These are phyloP conservation scores for Laguncularia racemosa DNA, from an alignment of 345 rosid species.

Conservation along the genomic window DNA sequence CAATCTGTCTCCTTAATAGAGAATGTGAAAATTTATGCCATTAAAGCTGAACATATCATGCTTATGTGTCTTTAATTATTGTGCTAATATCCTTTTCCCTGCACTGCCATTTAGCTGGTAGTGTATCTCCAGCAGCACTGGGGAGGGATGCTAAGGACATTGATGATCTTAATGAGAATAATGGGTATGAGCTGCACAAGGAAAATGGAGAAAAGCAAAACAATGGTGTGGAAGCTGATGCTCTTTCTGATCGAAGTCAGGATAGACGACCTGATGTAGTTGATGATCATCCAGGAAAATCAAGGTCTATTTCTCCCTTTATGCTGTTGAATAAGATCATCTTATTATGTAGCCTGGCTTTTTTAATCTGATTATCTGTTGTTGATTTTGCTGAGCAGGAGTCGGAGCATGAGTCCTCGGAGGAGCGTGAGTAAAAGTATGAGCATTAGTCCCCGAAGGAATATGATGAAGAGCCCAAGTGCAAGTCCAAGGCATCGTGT, in stretches of 20 bases:
- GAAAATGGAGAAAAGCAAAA: conserved; percentile 54
- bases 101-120: conserved; percentile 19
- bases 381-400: conserved; percentile 45
- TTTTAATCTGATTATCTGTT: conserved; percentile 25
- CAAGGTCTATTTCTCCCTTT: conserved; percentile 58
- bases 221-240: conserved; percentile 42
- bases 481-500: conserved; percentile 37
- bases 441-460: conserved; percentile 74
- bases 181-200: conserved; percentile 36
- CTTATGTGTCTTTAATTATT: not conserved
- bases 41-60: too few relatives aligned
- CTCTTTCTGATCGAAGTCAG: conserved; percentile 44
- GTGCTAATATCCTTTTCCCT: not conserved
- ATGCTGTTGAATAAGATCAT: conserved; percentile 32
- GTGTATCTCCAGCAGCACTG: conserved; percentile 26
- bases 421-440: conserved; percentile 70
- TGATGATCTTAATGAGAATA: conserved; percentile 33
- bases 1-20: too few relatives aligned
- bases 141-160: conserved; percentile 49
- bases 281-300: conserved; percentile 75
- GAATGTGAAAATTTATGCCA: too few relatives aligned
- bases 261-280: conserved; percentile 77
- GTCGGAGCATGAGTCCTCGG: conserved; percentile 84
- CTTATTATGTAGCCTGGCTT: conserved; percentile 32
- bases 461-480: conserved; percentile 62